Conservation (phyloP, 805 yeast species). For the Deakozyma indianensis region DNA sequence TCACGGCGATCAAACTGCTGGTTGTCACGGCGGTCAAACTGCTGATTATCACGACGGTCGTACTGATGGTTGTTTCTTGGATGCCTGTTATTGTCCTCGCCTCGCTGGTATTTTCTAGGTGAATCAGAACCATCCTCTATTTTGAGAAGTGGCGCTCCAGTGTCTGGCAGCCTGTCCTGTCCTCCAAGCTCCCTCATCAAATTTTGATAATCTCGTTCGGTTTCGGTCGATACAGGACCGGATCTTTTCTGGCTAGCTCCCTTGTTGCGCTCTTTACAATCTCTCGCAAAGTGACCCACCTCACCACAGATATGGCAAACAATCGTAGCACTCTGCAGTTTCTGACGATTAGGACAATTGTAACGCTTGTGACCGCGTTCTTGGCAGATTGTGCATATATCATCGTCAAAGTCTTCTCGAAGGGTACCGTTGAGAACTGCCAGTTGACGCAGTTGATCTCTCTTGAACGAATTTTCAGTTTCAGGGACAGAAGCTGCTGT, state of each 20-base stretch:
- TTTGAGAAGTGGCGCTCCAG: too few relatives aligned
- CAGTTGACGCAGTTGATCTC: conserved; percentile 80
- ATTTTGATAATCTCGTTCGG: conserved; percentile 35
- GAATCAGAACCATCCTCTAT: too few relatives aligned
- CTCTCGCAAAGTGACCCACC: conserved; percentile 77
- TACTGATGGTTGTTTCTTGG: neutral
- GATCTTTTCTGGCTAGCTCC: conserved; percentile 4
- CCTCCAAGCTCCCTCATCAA: conserved; percentile 34
- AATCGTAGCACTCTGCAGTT: conserved; percentile 34
- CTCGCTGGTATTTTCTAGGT: too few relatives aligned
- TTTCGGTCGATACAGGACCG: conserved; percentile 4
- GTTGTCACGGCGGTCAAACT: neutral
- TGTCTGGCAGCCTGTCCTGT: too few relatives aligned
- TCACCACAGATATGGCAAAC: conserved; percentile 70
- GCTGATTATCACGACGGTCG: neutral
- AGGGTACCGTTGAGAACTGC: conserved; percentile 92
- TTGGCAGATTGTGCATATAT: conserved; percentile 53
- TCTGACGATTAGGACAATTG: conserved; percentile 44
- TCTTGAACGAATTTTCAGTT: conserved; percentile 81
- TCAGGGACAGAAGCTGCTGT: conserved; percentile 82
- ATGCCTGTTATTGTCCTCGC: too few relatives aligned
- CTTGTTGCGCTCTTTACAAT: conserved; percentile 41
- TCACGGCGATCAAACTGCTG: neutral
- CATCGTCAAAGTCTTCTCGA: conserved; percentile 55
- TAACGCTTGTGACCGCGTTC: conserved; percentile 47